Base-by-base conservation (phyloP, 176 grass and related monocot species). In the Rhynchospora pubera region DNA sequence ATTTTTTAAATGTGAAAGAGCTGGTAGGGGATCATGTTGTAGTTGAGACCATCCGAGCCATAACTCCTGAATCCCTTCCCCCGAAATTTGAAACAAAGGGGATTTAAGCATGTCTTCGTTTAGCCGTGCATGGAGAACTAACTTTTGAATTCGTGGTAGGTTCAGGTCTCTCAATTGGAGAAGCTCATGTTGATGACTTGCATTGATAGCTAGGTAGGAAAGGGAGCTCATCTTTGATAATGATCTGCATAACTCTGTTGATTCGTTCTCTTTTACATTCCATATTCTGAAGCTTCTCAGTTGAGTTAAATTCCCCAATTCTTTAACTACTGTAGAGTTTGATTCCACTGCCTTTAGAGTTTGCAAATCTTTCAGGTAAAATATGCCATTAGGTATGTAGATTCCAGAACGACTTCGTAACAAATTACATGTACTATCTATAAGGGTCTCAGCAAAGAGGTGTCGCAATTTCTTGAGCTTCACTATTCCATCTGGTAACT, bases 281-380 rank as follows among this genome's bases (percentile, higher is more conserved):
- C 23, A 32, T 44, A 89, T 86, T 66, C 57, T 18, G 0, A 80
- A 23, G 61, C 50, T 89, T 89, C 88, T 89, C 34, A 89, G 3
- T 18, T 86, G 88, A 11, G 19, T 84, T 63, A 86, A 47, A 39
- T 86, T 32, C 14, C 42, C 43, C 0, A 86, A 39, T 23, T 78
- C 34, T 79, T 21, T 34, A 12, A 86, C 57, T 1, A 58, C 64
- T 8, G 55, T 48, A 34, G 57, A 32, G 7, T 83, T 67, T 28
- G 61, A 68, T 82, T 86, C 79, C 22, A 86, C 2, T 1, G 21
- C 80, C 24, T 46, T 15, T 5, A 89, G 43, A 42, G 84, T 86
- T 81, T 86, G 84, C 9, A 86, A 1, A 2, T 79, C 24, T 44
- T 18, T 86, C 5, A 86, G 63, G 28, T 83, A 50, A 43, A n/a